Evolutionary conservation across 352 stramenopile species (phyloP).

Genomic region (Globisporangium ultimum): DNA sequence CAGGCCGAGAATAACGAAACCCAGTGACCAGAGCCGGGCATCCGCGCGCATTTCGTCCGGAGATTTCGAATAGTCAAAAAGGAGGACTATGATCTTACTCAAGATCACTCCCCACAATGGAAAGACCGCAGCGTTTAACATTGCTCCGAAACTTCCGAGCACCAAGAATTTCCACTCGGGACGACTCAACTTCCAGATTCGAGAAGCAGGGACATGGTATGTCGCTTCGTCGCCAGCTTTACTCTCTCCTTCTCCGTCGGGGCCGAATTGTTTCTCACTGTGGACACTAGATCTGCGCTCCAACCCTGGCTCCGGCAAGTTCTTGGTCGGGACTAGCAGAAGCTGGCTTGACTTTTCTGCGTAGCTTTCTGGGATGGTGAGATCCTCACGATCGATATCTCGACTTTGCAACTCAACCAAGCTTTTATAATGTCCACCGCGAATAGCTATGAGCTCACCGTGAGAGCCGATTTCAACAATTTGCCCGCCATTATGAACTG

Average conservation of each 20-base stretch:
- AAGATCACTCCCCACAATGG: constrained; percentile 47
- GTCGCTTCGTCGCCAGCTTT: no score
- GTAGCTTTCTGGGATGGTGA: no score
- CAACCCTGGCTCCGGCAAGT: no score
- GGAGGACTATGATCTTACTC: constrained; percentile 50
- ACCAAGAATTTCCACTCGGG: constrained; percentile 46
- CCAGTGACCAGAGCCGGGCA: constrained; percentile 29
- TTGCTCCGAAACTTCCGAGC: constrained; percentile 28
- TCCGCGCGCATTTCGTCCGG: constrained; percentile 35
- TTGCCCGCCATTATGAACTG: constrained; percentile 89
- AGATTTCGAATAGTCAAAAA: constrained; percentile 37
- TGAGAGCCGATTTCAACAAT: constrained; percentile 94
- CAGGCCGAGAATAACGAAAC: constrained; percentile 36
- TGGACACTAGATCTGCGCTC: no score
- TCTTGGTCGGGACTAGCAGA: no score
- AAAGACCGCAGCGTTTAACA: constrained; percentile 46
- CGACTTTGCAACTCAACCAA: no score
- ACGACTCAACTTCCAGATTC: constrained; percentile 46
- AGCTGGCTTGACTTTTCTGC: no score
- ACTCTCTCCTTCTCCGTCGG: no score
- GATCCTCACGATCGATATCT: no score
- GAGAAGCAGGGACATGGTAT: not conserved
- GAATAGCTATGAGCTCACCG: constrained; percentile 80
- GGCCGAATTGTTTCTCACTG: no score
- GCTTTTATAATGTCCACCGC: constrained; percentile 33